A percentile compares a stretch with the other conserved stretches of the same genome.
These are phyloP conservation scores for Pseudonitzschia delicatissima DNA, from an alignment of 108 stramenopile species.

Conservation along the genomic window DNA sequence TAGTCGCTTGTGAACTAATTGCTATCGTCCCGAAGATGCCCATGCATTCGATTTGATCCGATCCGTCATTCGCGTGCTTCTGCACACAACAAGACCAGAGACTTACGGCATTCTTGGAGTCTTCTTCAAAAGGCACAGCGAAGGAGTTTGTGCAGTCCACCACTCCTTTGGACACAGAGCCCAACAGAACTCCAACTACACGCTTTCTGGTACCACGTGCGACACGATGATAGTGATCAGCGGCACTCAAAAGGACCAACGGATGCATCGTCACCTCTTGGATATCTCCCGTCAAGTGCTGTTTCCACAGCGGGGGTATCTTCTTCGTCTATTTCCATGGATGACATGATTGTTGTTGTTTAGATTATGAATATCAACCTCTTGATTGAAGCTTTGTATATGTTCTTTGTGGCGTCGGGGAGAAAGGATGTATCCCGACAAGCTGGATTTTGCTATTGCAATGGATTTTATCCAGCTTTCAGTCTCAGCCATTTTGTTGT, in stretches of 20 bases:
- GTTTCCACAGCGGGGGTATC: slow-evolving; percentile 12
- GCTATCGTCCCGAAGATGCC: neutral
- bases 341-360: slow-evolving; percentile 11
- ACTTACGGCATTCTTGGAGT: slow-evolving; percentile 81
- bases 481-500: no score
- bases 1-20: neutral
- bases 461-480: no score
- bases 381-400: no score
- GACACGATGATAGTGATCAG: slow-evolving; percentile 98
- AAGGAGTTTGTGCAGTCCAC: slow-evolving; percentile 93
- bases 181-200: slow-evolving; percentile 96
- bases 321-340: slow-evolving; percentile 33
- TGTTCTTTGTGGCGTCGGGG: no score
- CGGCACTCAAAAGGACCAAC: slow-evolving; percentile 92
- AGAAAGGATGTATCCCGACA: no score
- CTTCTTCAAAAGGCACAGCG: slow-evolving; percentile 99
- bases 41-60: neutral
- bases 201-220: slow-evolving; percentile 95
- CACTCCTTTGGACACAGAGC: slow-evolving; percentile 64
- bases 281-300: slow-evolving; percentile 30
- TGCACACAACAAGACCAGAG: neutral
- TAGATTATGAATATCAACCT: no score
- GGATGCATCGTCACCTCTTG: slow-evolving; percentile 92
- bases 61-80: neutral
- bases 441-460: no score